Conservation (phyloP, 169 alveolate genomes). For the Plasmodium ovale region DNA sequence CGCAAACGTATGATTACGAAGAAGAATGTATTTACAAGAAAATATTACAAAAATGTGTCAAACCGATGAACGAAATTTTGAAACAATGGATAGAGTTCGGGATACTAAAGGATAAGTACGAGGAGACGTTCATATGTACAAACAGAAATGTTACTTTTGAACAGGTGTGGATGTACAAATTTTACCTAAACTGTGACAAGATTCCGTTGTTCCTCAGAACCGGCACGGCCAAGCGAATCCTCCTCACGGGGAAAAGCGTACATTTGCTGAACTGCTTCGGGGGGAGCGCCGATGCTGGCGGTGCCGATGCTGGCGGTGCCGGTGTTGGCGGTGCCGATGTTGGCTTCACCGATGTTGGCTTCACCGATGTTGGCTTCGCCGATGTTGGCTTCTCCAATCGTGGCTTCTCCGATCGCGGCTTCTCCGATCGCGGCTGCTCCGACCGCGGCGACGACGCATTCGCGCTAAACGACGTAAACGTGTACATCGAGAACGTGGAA, state of each 20-base stretch:
- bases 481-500: slow-evolving; percentile 52
- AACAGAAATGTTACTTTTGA: slow-evolving; percentile 47
- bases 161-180: slow-evolving; percentile 51
- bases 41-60: slow-evolving; percentile 43
- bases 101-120: slow-evolving; percentile 33
- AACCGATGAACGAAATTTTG: slow-evolving; percentile 46
- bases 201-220: slow-evolving; percentile 45
- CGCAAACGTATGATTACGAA: slow-evolving; percentile 63
- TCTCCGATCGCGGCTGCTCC: too few relatives aligned
- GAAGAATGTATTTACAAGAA: slow-evolving; percentile 45
- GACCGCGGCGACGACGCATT: slow-evolving; percentile 13
- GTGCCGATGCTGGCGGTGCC: background rate
- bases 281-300: background rate
- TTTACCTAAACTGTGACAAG: slow-evolving; percentile 19
- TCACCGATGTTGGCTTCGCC: background rate
- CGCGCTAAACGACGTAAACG: slow-evolving; percentile 12
- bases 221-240: slow-evolving; percentile 33
- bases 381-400: background rate
- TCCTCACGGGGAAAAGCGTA: slow-evolving; percentile 65
- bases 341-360: background rate
- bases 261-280: slow-evolving; percentile 28
- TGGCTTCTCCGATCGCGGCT: too few relatives aligned
- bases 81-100: slow-evolving; percentile 64
- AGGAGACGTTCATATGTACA: slow-evolving; percentile 52
- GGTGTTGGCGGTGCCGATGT: background rate